Conservation (phyloP, 2,329 filamentous ascomycete species). For the Exophiala viscosa region DNA sequence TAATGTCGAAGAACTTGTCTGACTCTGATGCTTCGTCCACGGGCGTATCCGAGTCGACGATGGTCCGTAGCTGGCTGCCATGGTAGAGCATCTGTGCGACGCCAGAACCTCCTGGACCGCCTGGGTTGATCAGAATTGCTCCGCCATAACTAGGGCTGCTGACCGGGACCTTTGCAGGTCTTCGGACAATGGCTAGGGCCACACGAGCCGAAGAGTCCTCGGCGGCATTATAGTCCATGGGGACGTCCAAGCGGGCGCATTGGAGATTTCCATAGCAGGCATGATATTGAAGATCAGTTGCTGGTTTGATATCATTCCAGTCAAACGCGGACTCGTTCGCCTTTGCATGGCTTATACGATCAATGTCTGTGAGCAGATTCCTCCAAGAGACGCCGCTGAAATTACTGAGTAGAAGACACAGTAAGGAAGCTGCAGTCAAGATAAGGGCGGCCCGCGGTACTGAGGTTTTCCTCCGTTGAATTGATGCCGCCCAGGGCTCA, state of each 20-base stretch:
- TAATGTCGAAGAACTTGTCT: slow-evolving; percentile 40
- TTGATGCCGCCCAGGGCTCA: too few relatives aligned
- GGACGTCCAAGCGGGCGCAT: slow-evolving; percentile 48
- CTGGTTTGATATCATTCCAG: slow-evolving; percentile 27
- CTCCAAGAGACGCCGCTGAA: neutral
- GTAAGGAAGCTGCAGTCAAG: too few relatives aligned
- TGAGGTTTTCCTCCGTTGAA: too few relatives aligned
- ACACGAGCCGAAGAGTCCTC: slow-evolving; percentile 33
- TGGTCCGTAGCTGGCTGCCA: slow-evolving; percentile 14
- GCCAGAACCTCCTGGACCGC: slow-evolving; percentile 38
- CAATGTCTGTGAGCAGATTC: neutral
- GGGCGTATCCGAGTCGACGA: slow-evolving; percentile 26
- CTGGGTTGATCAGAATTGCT: slow-evolving; percentile 46
- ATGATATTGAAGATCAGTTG: slow-evolving; percentile 33
- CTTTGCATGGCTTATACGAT: neutral
- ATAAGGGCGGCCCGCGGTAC: too few relatives aligned
- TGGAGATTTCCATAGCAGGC: slow-evolving; percentile 45
- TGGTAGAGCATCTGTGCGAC: slow-evolving; percentile 30
- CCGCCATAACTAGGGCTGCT: slow-evolving; percentile 45
- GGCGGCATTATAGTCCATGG: slow-evolving; percentile 43
- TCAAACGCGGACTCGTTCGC: neutral
- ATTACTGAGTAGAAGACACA: neutral
- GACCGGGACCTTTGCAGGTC: slow-evolving; percentile 36
- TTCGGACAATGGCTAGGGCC: slow-evolving; percentile 43
- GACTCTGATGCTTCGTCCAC: neutral